Conservation (phyloP, 306 rosid genomes). For the Pueraria montana region DNA sequence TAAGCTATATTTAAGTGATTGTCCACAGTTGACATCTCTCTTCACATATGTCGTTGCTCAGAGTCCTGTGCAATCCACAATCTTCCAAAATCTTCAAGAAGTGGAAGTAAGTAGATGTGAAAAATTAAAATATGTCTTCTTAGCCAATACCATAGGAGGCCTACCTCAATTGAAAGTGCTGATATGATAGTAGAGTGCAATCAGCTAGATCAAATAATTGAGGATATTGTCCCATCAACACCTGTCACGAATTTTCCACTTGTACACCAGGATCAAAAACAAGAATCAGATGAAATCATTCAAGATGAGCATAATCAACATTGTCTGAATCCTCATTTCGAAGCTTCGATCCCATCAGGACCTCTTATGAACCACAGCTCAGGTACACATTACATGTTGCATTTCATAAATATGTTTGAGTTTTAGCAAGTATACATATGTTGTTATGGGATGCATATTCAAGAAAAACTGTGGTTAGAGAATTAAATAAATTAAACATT, state of each 20-base stretch:
- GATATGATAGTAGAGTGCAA: background rate
- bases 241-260: no score
- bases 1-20: background rate
- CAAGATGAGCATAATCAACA: background rate
- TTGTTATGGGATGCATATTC: no score
- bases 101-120: background rate
- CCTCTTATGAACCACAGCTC: background rate
- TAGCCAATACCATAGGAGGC: background rate
- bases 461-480: no score
- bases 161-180: background rate
- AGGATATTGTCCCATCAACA: background rate
- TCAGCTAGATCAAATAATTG: slow-evolving; percentile 17
- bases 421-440: background rate
- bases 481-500: no score
- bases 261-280: background rate
- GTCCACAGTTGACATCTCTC: slow-evolving; percentile 34
- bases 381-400: no score
- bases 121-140: slow-evolving; percentile 18
- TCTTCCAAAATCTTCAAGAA: slow-evolving; percentile 37
- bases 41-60: background rate
- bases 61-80: background rate
- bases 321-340: background rate
- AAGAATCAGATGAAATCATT: background rate
- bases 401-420: no score
- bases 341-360: background rate